These are phyloP conservation scores for Penicillium angulare DNA, from an alignment of 495 filamentous ascomycete genomes.

Conservation along the genomic window DNA sequence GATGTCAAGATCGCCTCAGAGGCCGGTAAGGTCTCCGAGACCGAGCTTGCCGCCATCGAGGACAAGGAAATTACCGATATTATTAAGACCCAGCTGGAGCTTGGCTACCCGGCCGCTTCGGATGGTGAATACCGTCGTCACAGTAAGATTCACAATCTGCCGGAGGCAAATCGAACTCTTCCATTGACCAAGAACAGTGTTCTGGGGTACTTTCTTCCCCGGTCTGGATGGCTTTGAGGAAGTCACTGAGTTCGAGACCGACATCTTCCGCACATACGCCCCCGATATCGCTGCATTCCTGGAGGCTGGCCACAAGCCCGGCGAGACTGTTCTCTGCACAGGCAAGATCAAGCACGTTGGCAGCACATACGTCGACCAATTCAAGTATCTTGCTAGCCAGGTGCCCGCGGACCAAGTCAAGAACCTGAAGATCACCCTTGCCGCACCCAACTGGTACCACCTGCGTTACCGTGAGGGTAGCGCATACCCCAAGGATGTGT, in stretches of 20 bases:
- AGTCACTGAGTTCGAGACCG: constrained; percentile 53
- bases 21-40: constrained; percentile 37
- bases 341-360: constrained; percentile 68
- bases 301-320: constrained; percentile 69
- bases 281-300: constrained; percentile 77
- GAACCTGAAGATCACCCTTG: constrained; percentile 70
- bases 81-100: constrained; percentile 61
- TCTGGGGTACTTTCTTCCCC: constrained; percentile 75
- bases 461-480: constrained; percentile 68
- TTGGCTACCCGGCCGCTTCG: constrained; percentile 66
- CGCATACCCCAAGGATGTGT: constrained; percentile 65
- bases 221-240: constrained; percentile 69
- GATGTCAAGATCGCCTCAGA: constrained; percentile 60
- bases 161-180: not conserved
- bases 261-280: constrained; percentile 71
- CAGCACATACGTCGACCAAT: constrained; percentile 61
- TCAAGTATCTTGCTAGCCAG: constrained; percentile 64
- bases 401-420: constrained; percentile 57
- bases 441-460: constrained; percentile 74
- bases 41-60: constrained; percentile 51
- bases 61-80: constrained; percentile 66
- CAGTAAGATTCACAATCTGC: constrained; percentile 34
- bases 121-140: constrained; percentile 77
- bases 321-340: constrained; percentile 70
- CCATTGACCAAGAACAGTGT: constrained; percentile 38